Evolutionary conservation across 768 basidiomycete genomes (phyloP), one percentile per base, ranked within the genome.

Genomic region (Pholiota molesta): DNA sequence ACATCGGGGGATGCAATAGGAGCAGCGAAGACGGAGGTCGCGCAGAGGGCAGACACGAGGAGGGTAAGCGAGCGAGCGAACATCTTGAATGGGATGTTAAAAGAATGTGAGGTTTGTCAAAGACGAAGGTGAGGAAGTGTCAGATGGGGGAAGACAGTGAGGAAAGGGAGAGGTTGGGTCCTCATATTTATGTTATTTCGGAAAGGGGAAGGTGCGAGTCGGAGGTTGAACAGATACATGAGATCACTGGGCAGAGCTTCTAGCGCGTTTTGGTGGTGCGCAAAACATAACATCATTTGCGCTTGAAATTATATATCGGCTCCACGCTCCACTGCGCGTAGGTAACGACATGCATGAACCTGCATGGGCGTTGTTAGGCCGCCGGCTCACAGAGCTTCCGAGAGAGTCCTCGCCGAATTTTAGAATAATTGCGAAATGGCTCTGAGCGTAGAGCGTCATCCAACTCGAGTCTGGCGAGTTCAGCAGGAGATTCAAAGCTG

Each of bases 41-140:
- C 68, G 57, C 61, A 67, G 37, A 70, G 7, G 2, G 26, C 26
- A 55, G 69, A 64, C 56, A 67, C 55, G 61, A 73, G 23, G 62
- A 67, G 39, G 52, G 73, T 47, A 57, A 72, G 55, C 21, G 65
- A 51, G 47, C 57, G 63, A 66, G 72, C 68, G 56, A 60, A 66
- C 73, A 74, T 74, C 66, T 52, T 67, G 47, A 23, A 8, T 49
- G 47, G 45, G 45, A 31, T 31, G 49, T 2, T 35, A 63, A 61
- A 63, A 40, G 60, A 66, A 66, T 59, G 65, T 62, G 65, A 26
- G 61, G 65, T 2, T 42, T 62, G 58, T 56, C 56, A 49, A 26
- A 31, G 45, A 49, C 19, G 57, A 57, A 26, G 28, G 31, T 9
- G 40, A 10, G 29, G 45, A 45, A 42, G 47, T 26, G 33, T 47